Conservation (phyloP, 2,329 filamentous ascomycete species). For the Aaosphaeria pasadenensis region DNA sequence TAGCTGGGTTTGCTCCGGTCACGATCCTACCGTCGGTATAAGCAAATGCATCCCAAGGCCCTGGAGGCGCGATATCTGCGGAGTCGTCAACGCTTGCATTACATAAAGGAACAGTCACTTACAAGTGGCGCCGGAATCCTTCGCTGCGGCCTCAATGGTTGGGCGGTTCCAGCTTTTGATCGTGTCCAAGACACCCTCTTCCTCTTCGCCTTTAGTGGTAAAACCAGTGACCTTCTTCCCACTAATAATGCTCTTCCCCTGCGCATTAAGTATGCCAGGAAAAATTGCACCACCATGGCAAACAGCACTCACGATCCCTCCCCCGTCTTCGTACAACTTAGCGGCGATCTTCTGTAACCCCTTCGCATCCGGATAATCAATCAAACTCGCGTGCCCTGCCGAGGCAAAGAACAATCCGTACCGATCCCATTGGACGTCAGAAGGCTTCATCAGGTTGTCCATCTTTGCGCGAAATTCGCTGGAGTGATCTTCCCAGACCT, state of each 20-base stretch:
- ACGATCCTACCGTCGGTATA: constrained; percentile 26
- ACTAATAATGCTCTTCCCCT: constrained; percentile 26
- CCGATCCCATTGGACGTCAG: constrained; percentile 26
- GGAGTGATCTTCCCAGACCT: constrained; percentile 39
- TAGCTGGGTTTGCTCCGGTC: constrained; percentile 30
- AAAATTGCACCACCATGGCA: constrained; percentile 38
- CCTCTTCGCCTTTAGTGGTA: constrained; percentile 31
- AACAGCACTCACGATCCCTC: constrained; percentile 34
- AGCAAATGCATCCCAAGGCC: constrained; percentile 21
- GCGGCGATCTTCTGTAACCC: constrained; percentile 40
- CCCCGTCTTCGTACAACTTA: constrained; percentile 33
- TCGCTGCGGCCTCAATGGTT: constrained; percentile 24
- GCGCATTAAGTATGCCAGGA: constrained; percentile 24
- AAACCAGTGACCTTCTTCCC: constrained; percentile 34
- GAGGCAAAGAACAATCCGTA: constrained; percentile 32
- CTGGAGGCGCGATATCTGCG: constrained; percentile 10
- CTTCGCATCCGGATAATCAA: constrained; percentile 45
- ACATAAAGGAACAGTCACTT: background rate
- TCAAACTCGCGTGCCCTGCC: constrained; percentile 45
- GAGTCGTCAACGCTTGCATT: background rate
- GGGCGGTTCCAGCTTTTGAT: constrained; percentile 30
- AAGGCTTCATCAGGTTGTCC: constrained; percentile 41
- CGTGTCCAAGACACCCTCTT: constrained; percentile 28
- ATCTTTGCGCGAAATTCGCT: constrained; percentile 48
- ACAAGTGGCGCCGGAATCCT: constrained; percentile 19